Base-by-base conservation (phyloP, 2,329 filamentous ascomycete species). In the Lecanicillium sp. region DNA sequence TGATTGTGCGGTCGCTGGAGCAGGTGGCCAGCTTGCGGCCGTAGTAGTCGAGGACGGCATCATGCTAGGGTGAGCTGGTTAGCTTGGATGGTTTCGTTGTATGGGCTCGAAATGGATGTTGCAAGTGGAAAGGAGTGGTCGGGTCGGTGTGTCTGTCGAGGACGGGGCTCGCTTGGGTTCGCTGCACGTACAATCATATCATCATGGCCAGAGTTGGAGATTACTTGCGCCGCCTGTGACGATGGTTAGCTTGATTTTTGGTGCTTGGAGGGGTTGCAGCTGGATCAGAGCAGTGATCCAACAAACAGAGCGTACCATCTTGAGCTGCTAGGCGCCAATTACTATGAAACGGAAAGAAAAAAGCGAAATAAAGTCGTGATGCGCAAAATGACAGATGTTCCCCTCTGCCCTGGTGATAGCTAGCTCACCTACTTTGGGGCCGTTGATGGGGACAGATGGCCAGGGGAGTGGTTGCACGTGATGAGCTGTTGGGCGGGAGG, bases 41-140 rank as follows among this genome's bases (percentile, higher is more conserved):
- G 64, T 96, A 98, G 72, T 96, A 98, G 64, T 98, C 92, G 58
- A 98, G 82, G 49, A 94, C 90, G 48, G 92, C 92, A 76, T 98
- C 92, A 64, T 98, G 92, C 90, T 87, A 25, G 39, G 35, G 42
- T 43, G 49, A 49, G 40, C 27, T 30, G 46, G 45, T 49, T 46
- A 39, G 42, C 33, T 36, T 38, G 37, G 15, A 22, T 37, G 18
- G 28, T 30, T 22, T 42, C 37, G 22, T 42, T 20, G 32, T 18
- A 37, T 28, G 36, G 18, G 18, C 29, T 35, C 13, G 20, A 37
- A 37, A 9, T 39, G 15, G 22, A 29, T 20, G 20, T 28, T 13
- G 15, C 30, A n/a, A 18, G 18, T 30, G 18, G n/a, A n/a, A n/a
- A n/a, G n/a, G n/a, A n/a, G n/a, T n/a, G n/a, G n/a, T n/a, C n/a